A percentile compares a stretch with the other conserved stretches of the same genome.
These are phyloP conservation scores for Ambrosia hybrid DNA, from an alignment of 140 eudicot species.

Conservation along the genomic window DNA sequence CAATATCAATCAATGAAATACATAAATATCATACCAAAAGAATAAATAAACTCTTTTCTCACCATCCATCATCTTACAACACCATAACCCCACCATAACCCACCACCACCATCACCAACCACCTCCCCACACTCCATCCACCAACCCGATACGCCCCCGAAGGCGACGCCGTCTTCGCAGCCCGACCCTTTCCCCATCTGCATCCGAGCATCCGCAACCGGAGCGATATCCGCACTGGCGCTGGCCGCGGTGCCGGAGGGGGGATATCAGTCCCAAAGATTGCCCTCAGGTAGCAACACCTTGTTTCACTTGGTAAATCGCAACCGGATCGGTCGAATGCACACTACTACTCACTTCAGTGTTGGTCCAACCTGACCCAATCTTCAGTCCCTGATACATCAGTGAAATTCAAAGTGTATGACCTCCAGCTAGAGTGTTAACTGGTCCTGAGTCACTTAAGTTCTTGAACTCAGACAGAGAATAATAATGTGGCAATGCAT, in stretches of 20 bases:
- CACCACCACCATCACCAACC: slow-evolving; percentile 40
- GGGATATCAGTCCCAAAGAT: slow-evolving; percentile 92
- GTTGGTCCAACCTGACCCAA: slow-evolving; percentile 82
- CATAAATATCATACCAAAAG: slow-evolving; percentile 38
- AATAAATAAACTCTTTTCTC: slow-evolving; percentile 6
- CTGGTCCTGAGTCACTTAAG: slow-evolving; percentile 61
- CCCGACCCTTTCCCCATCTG: slow-evolving; percentile 30
- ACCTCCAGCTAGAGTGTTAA: slow-evolving; percentile 72
- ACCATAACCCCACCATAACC: slow-evolving; percentile 44
- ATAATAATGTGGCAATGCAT: slow-evolving; percentile 79
- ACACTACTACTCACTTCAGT: slow-evolving; percentile 80
- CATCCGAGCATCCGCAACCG: slow-evolving; percentile 61
- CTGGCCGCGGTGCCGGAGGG: slow-evolving; percentile 82
- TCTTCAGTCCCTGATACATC: slow-evolving; percentile 55
- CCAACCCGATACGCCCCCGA: slow-evolving; percentile 17
- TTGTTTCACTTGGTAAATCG: slow-evolving; percentile 69
- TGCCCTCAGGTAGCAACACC: slow-evolving; percentile 86
- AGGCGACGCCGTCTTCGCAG: slow-evolving; percentile 38
- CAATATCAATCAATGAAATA: slow-evolving; percentile 48
- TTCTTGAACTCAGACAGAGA: slow-evolving; percentile 69
- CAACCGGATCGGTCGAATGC: slow-evolving; percentile 76
- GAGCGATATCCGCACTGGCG: slow-evolving; percentile 60
- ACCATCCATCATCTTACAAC: neutral
- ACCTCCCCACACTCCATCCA: slow-evolving; percentile 39
- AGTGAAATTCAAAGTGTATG: slow-evolving; percentile 60